A percentile compares a stretch with the other conserved stretches of the same genome.
Conservation (phyloP, 306 rosid species). For the Gastrolobium bilobum region DNA sequence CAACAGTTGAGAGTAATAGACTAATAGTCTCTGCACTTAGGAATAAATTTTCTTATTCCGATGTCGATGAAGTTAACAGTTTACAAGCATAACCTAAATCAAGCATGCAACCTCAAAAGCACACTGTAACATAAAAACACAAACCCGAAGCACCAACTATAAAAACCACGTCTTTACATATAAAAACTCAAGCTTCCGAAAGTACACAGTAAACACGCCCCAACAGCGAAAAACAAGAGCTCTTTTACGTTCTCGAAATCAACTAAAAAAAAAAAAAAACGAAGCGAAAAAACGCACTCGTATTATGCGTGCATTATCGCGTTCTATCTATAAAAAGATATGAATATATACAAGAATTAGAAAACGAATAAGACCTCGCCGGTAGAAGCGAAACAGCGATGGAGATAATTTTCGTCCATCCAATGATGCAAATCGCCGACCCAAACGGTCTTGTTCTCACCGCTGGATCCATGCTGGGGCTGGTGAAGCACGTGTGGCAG, state of each 20-base stretch:
- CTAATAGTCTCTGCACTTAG: not conserved
- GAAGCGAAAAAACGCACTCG: not conserved
- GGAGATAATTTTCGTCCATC: constrained; percentile 97
- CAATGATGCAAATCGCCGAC: constrained; percentile 93
- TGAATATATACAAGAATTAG: not conserved
- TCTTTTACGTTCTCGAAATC: not conserved
- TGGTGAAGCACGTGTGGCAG: constrained; percentile 47
- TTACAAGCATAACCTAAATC: constrained; percentile 23
- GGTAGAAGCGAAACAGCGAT: constrained; percentile 81
- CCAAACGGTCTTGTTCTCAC: constrained; percentile 92
- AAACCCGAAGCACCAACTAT: not conserved
- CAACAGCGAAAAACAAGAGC: not conserved
- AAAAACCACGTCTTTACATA: constrained; percentile 27
- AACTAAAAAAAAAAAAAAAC: not conserved
- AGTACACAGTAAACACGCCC: not conserved
- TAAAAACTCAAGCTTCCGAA: constrained; percentile 23
- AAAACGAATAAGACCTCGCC: constrained; percentile 66
- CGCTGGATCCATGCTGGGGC: constrained; percentile 70
- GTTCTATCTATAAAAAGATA: constrained; percentile 1
- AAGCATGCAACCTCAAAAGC: constrained; percentile 17
- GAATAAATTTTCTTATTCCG: not conserved
- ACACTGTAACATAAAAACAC: constrained; percentile 12
- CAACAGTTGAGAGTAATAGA: not conserved
- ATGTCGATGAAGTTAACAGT: constrained; percentile 25
- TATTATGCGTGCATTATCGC: not conserved